phyloP scores from a whole-genome alignment of 768 basidiomycete genomes.

The Boletus reticuloceps region DNA sequence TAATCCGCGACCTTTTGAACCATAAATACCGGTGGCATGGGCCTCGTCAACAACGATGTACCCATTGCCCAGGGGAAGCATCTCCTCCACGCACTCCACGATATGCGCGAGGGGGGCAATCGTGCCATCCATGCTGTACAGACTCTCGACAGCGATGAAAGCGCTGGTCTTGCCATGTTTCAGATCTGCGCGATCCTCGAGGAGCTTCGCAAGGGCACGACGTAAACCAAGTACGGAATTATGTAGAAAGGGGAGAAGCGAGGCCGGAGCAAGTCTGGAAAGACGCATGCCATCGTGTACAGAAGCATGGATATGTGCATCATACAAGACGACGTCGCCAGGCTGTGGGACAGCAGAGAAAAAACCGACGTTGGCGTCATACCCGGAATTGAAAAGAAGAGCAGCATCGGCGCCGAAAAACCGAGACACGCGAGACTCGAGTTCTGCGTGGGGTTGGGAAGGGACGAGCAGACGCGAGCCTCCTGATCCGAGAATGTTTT shows the following conservation, averaged over 20 bases:
- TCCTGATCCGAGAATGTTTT: conserved; percentile 77
- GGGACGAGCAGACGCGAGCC: conserved; percentile 83
- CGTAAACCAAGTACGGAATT: conserved; percentile 61
- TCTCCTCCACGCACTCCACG: conserved; percentile 55
- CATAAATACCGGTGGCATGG: conserved; percentile 90
- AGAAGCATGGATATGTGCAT: conserved; percentile 87
- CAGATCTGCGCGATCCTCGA: conserved; percentile 36
- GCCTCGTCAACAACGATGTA: conserved; percentile 90
- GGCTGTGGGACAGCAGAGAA: conserved; percentile 78
- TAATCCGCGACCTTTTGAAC: conserved; percentile 70
- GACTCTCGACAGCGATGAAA: conserved; percentile 83
- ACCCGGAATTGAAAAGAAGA: conserved; percentile 89
- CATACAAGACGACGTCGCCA: conserved; percentile 76
- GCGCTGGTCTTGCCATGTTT: conserved; percentile 44
- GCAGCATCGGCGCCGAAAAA: conserved; percentile 68
- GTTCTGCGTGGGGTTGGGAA: conserved; percentile 50
- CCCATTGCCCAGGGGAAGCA: conserved; percentile 60
- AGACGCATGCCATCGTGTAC: conserved; percentile 89
- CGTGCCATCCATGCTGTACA: conserved; percentile 98
- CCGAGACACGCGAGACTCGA: conserved; percentile 65
- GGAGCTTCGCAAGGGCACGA: conserved; percentile 40
- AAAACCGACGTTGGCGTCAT: conserved; percentile 88
- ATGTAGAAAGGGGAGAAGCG: conserved; percentile 59
- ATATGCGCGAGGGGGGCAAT: conserved; percentile 73
- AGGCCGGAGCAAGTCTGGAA: conserved; percentile 41